Evolutionary conservation across 306 rosid genomes (phyloP).

Genomic region (Dalbergia cultrata): DNA sequence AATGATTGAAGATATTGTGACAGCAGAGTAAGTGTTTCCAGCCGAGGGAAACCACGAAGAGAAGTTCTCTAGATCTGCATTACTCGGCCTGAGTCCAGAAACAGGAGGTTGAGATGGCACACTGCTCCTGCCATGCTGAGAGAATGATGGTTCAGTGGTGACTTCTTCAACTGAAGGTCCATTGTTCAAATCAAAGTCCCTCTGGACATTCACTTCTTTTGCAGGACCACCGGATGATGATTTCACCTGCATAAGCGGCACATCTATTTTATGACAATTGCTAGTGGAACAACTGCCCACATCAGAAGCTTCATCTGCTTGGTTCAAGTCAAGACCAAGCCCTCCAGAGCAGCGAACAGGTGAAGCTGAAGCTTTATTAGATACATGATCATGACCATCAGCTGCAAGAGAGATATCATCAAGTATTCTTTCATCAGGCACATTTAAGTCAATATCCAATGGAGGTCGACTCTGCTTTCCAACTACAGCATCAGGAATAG

Average conservation of each 20-base stretch:
- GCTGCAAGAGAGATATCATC: conserved; percentile 62
- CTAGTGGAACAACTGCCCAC: conserved; percentile 52
- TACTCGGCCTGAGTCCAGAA: conserved; percentile 63
- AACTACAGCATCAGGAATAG: conserved; percentile 41
- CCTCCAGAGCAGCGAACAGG: conserved; percentile 62
- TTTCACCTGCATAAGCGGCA: conserved; percentile 48
- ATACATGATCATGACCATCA: conserved; percentile 34
- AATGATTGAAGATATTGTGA: conserved; percentile 63
- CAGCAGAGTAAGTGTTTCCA: conserved; percentile 71
- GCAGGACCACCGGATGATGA: conserved; percentile 47
- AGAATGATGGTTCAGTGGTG: conserved; percentile 49
- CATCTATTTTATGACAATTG: conserved; percentile 50
- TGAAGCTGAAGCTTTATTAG: conserved; percentile 37
- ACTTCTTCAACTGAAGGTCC: conserved; percentile 73
- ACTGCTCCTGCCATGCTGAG: conserved; percentile 58
- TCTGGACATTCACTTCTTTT: conserved; percentile 47
- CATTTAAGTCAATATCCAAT: conserved; percentile 75
- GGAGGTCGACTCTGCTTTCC: conserved; percentile 57
- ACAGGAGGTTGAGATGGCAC: conserved; percentile 55
- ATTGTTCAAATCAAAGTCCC: conserved; percentile 80
- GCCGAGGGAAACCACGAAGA: conserved; percentile 71
- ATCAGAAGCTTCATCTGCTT: conserved; percentile 66
- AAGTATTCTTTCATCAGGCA: conserved; percentile 69
- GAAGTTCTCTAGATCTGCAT: conserved; percentile 65
- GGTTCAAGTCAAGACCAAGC: conserved; percentile 80